Percentiles rank a stretch among this genome's conserved stretches.
Conservation (phyloP, 2,329 filamentous ascomycete species). For the Hypoxylon sp. region DNA sequence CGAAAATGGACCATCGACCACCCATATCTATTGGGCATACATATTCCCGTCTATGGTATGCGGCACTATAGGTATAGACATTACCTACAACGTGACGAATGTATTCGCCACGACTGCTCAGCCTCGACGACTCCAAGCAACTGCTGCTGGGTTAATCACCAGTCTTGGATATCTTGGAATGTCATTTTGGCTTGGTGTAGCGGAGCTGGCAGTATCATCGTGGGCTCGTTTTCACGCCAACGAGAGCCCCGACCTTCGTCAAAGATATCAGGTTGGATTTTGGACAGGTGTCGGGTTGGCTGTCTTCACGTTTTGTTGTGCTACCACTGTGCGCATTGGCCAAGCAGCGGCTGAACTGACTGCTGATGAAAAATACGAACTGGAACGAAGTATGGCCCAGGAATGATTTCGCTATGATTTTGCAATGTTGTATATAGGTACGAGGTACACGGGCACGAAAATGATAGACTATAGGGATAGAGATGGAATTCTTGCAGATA, state of each 20-base stretch:
- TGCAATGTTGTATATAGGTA: constrained; percentile 5
- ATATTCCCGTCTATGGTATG: constrained; percentile 80
- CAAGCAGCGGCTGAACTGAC: constrained; percentile 53
- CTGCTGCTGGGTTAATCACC: constrained; percentile 80
- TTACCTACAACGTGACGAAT: constrained; percentile 81
- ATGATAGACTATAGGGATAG: neutral
- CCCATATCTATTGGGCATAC: constrained; percentile 77
- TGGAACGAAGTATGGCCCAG: constrained; percentile 24
- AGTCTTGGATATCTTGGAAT: constrained; percentile 79
- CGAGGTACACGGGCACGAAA: neutral
- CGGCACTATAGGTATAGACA: constrained; percentile 80
- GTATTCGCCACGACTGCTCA: constrained; percentile 83
- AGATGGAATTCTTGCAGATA: neutral
- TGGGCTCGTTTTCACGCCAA: constrained; percentile 53
- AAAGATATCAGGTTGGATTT: constrained; percentile 53
- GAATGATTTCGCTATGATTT: constrained; percentile 6
- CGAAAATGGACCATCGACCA: constrained; percentile 47
- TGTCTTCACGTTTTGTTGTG: constrained; percentile 46
- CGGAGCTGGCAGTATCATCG: constrained; percentile 73
- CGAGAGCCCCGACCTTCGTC: constrained; percentile 41
- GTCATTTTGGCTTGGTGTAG: constrained; percentile 78
- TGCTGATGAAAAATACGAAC: constrained; percentile 51
- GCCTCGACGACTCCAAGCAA: constrained; percentile 75
- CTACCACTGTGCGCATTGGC: constrained; percentile 50
- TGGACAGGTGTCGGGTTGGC: constrained; percentile 53